phyloP scores from a whole-genome alignment of 2,329 filamentous ascomycete species.

The Bipolaris cookei region DNA sequence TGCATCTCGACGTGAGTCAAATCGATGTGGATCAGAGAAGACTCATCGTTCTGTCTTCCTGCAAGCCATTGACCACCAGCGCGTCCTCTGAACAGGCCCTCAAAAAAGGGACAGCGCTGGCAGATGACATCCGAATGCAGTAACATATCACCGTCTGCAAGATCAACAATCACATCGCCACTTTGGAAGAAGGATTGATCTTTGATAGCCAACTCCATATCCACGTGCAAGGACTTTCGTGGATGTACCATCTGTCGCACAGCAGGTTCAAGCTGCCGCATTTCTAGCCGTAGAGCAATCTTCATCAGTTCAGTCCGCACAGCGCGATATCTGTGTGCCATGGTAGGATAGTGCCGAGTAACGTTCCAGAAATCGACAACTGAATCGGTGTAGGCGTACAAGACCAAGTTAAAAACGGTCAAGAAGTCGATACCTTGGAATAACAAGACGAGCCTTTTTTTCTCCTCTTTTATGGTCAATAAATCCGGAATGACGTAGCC shows the following conservation, averaged over 20 bases:
- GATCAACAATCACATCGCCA: conserved; percentile 78
- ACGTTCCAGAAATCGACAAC: conserved; percentile 88
- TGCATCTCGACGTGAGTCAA: conserved; percentile 77
- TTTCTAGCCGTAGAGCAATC: conserved; percentile 72
- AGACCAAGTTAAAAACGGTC: conserved; percentile 76
- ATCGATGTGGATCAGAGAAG: conserved; percentile 71
- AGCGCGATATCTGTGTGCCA: conserved; percentile 77
- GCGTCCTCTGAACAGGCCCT: conserved; percentile 86
- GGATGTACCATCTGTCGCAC: conserved; percentile 76
- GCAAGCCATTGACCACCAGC: conserved; percentile 85
- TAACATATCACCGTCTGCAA: conserved; percentile 71
- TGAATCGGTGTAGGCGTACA: conserved; percentile 81
- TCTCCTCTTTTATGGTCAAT: conserved; percentile 62
- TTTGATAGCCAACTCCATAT: conserved; percentile 72
- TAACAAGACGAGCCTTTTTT: conserved; percentile 63
- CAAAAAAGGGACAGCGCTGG: conserved; percentile 88
- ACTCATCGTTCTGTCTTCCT: conserved; percentile 63
- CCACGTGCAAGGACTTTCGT: conserved; percentile 67
- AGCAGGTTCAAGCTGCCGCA: conserved; percentile 75
- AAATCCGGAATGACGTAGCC: conserved; percentile 66
- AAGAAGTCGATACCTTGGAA: conserved; percentile 77
- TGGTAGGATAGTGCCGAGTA: conserved; percentile 67
- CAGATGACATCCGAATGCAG: conserved; percentile 83
- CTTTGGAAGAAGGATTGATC: conserved; percentile 77
- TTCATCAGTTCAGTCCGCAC: conserved; percentile 88